These are phyloP conservation scores for Phytopythium vexans DNA, from an alignment of 352 stramenopile species.

Conservation along the genomic window DNA sequence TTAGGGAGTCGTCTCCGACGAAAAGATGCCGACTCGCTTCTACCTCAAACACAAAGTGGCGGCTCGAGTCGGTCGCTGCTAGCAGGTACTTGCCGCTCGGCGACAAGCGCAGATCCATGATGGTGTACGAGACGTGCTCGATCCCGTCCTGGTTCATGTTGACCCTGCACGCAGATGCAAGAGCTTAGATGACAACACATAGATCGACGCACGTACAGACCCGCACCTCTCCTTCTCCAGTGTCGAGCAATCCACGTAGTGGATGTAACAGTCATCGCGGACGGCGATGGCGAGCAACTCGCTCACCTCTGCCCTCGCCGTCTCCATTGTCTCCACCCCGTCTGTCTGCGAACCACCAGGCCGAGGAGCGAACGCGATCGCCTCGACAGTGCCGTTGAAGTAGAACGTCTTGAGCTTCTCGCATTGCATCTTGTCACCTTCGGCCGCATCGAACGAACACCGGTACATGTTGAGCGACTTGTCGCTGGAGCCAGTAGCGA, in stretches of 20 bases:
- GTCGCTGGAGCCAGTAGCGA: slow-evolving; percentile 72
- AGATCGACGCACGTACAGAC: neutral
- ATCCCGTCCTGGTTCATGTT: slow-evolving; percentile 88
- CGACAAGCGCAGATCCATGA: slow-evolving; percentile 78
- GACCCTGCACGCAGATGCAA: slow-evolving; percentile 30
- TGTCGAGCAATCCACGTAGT: slow-evolving; percentile 77
- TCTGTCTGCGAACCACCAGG: neutral
- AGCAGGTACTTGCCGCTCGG: slow-evolving; percentile 77
- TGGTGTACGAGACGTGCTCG: slow-evolving; percentile 86
- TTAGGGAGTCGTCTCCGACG: neutral
- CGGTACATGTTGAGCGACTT: slow-evolving; percentile 73
- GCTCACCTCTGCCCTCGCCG: neutral
- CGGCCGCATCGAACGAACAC: slow-evolving; percentile 21
- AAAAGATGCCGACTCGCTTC: neutral
- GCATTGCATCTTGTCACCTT: slow-evolving; percentile 11
- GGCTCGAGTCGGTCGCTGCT: slow-evolving; percentile 76
- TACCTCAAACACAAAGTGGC: slow-evolving; percentile 78
- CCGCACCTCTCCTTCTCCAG: slow-evolving; percentile 78
- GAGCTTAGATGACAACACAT: neutral
- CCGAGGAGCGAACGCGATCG: slow-evolving; percentile 51
- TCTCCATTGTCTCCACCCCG: neutral
- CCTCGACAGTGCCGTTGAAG: slow-evolving; percentile 81
- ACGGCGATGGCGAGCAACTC: slow-evolving; percentile 66
- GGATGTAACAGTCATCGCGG: slow-evolving; percentile 80
- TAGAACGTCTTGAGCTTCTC: slow-evolving; percentile 82